These are phyloP conservation scores for Chamaecrista fasciculata DNA, from an alignment of 306 rosid species.

Conservation along the genomic window DNA sequence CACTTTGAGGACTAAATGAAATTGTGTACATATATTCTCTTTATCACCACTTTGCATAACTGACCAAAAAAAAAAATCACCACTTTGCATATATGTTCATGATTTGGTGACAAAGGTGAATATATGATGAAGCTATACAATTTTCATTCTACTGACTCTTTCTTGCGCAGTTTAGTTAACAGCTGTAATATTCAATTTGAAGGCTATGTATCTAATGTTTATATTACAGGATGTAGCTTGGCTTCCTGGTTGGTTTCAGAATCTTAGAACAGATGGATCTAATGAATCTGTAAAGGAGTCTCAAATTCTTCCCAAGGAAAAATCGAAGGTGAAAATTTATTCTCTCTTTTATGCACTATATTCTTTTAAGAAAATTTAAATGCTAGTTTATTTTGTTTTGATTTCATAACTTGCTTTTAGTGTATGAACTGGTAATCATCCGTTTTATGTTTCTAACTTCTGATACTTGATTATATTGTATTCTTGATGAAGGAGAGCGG, in stretches of 20 bases:
- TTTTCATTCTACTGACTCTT: not conserved
- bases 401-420: not conserved
- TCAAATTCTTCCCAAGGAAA: conserved; percentile 31
- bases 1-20: not conserved
- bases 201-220: conserved; percentile 5
- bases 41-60: not conserved
- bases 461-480: not conserved
- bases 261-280: conserved; percentile 45
- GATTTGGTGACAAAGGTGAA: not conserved
- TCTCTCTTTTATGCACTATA: not conserved
- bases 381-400: not conserved
- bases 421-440: not conserved
- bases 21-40: not conserved
- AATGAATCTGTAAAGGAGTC: conserved; percentile 38
- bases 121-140: not conserved
- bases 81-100: not conserved
- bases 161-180: not conserved
- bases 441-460: not conserved
- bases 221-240: conserved; percentile 69
- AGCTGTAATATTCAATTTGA: not conserved
- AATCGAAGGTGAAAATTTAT: conserved; percentile 46
- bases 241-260: conserved; percentile 90
- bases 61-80: no score
- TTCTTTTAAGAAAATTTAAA: not conserved
- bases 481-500: not conserved